Evolutionary conservation across 768 basidiomycete species (phyloP).

Genomic region (Pulveroboletus sp.): DNA sequence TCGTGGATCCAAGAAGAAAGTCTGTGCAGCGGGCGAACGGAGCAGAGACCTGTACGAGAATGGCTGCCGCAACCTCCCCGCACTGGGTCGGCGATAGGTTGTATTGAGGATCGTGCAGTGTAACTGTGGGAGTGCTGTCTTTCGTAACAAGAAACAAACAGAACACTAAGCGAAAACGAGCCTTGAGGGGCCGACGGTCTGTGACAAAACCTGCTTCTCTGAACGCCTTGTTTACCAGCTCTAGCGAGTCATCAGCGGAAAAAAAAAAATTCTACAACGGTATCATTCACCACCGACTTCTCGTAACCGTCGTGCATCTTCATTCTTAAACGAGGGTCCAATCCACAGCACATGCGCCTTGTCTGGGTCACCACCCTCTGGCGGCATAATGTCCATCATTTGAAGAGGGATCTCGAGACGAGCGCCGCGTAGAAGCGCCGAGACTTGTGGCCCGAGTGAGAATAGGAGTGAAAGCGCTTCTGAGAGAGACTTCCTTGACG

Average conservation of each 20-base stretch:
- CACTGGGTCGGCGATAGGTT: constrained; percentile 36
- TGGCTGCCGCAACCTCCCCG: constrained; percentile 29
- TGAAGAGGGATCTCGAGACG: constrained; percentile 41
- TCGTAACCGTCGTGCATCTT: constrained; percentile 29
- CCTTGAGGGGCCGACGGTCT: constrained; percentile 50
- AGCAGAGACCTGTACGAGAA: constrained; percentile 41
- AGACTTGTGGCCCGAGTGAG: constrained; percentile 36
- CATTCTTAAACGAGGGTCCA: constrained; percentile 39
- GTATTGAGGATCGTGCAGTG: constrained; percentile 52
- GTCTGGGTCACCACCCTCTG: constrained; percentile 32
- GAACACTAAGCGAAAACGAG: constrained; percentile 14
- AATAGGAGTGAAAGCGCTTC: constrained; percentile 42
- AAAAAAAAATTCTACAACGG: neutral
- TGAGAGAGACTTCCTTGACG: constrained; percentile 29
- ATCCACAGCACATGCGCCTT: constrained; percentile 54
- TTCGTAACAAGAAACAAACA: neutral
- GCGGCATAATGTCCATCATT: constrained; percentile 46
- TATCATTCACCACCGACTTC: constrained; percentile 34
- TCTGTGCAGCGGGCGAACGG: constrained; percentile 21
- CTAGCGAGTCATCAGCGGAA: constrained; percentile 25
- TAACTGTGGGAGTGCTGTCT: constrained; percentile 25
- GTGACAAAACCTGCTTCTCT: constrained; percentile 38
- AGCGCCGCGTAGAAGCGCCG: constrained; percentile 34
- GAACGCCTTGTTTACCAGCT: constrained; percentile 40
- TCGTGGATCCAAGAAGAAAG: constrained; percentile 1